A percentile compares a stretch with the other conserved stretches of the same genome.
Evolutionary conservation across 2,329 filamentous ascomycete genomes (phyloP).

Genomic region (Pseudocercospora eumusae): DNA sequence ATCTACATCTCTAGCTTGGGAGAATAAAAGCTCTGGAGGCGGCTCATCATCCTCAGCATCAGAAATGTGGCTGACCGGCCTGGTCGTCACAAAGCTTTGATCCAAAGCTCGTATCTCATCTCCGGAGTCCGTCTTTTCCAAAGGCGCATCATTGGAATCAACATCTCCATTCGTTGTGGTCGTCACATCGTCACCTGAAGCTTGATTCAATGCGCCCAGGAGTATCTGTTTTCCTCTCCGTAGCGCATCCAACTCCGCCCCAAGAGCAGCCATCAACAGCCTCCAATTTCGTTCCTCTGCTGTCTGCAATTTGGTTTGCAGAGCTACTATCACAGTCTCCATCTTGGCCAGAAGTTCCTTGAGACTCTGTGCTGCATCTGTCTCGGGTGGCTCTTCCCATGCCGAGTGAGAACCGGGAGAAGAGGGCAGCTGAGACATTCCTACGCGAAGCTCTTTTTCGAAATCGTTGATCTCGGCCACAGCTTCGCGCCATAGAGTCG

Average conservation of each 20-base stretch:
- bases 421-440: conserved; percentile 49
- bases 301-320: conserved; percentile 57
- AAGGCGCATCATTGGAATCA: conserved; percentile 17
- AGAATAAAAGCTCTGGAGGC: conserved; percentile 53
- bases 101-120: conserved; percentile 38
- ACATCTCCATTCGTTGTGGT: conserved; percentile 5
- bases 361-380: conserved; percentile 15
- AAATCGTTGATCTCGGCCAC: conserved; percentile 63
- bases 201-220: conserved; percentile 39
- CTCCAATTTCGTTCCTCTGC: conserved; percentile 70
- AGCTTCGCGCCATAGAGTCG: conserved; percentile 65
- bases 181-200: conserved; percentile 7
- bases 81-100: conserved; percentile 38
- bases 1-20: conserved; percentile 44
- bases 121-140: conserved; percentile 21
- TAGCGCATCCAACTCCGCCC: conserved; percentile 71
- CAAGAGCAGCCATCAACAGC: conserved; percentile 71
- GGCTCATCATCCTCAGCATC: conserved; percentile 47
- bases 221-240: conserved; percentile 61
- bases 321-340: conserved; percentile 55
- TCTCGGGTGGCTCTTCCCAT: conserved; percentile 33
- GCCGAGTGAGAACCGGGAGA: conserved; percentile 31
- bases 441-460: conserved; percentile 61
- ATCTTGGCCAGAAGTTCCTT: conserved; percentile 55
- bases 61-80: conserved; percentile 27